phyloP scores from a whole-genome alignment of 2,329 filamentous ascomycete genomes.

The Aspergillus hortae region DNA sequence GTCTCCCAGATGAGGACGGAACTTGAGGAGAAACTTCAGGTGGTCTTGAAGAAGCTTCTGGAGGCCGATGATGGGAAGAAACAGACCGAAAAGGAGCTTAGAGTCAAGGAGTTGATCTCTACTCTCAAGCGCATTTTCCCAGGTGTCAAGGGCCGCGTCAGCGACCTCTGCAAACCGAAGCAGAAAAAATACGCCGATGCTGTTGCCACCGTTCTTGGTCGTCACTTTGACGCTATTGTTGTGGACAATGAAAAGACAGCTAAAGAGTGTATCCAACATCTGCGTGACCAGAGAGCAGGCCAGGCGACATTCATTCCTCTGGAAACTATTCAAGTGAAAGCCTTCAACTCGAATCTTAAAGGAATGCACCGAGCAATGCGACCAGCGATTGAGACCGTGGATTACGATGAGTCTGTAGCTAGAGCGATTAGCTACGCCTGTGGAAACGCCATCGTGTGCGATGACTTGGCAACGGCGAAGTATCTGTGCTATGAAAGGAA shows the following conservation, averaged over 20 bases:
- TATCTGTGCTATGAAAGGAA: conserved; percentile 80
- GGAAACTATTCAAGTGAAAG: conserved; percentile 94
- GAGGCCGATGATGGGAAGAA: conserved; percentile 82
- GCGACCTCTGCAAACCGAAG: conserved; percentile 90
- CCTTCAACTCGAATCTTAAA: conserved; percentile 85
- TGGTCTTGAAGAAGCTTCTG: conserved; percentile 73
- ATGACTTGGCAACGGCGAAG: conserved; percentile 80
- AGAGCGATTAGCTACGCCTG: conserved; percentile 94
- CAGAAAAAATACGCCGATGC: conserved; percentile 96
- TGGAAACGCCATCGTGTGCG: conserved; percentile 90
- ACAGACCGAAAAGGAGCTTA: conserved; percentile 76
- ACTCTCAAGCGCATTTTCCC: conserved; percentile 87
- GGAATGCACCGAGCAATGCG: conserved; percentile 78
- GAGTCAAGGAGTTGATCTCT: conserved; percentile 77
- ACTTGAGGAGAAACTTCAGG: conserved; percentile 85
- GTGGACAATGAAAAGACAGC: conserved; percentile 95
- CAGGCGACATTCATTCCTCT: conserved; percentile 94
- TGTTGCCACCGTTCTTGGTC: conserved; percentile 84
- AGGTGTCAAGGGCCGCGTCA: conserved; percentile 84
- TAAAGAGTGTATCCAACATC: conserved; percentile 87
- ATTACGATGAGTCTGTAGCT: conserved; percentile 83
- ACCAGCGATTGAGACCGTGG: conserved; percentile 91
- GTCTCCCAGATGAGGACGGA: conserved; percentile 80
- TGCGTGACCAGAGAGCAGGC: conserved; percentile 82
- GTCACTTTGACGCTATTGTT: conserved; percentile 90